Evolutionary conservation across 306 rosid genomes (phyloP).

Genomic region (Nissolia schottii): DNA sequence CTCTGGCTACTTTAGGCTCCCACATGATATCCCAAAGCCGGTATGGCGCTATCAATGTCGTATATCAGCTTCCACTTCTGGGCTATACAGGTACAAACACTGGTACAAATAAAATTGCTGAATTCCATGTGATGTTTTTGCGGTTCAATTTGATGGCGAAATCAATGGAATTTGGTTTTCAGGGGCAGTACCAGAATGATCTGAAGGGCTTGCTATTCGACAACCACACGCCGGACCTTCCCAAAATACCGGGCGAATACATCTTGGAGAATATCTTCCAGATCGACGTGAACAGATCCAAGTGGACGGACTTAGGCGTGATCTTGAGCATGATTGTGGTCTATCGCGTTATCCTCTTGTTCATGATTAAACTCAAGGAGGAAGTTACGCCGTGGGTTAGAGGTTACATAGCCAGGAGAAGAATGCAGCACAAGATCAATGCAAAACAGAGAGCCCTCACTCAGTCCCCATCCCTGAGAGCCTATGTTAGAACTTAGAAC

Average conservation of each 20-base stretch:
- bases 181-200: constrained; percentile 98
- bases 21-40: constrained; percentile 94
- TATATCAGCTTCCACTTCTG: constrained; percentile 96
- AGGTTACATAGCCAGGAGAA: constrained; percentile 84
- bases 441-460: constrained; percentile 62
- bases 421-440: constrained; percentile 70
- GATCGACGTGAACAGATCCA: constrained; percentile 66
- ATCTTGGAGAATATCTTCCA: constrained; percentile 67
- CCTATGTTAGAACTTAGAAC: constrained; percentile 21
- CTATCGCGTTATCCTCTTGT: constrained; percentile 71
- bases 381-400: constrained; percentile 91
- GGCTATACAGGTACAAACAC: constrained; percentile 79
- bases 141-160: neutral
- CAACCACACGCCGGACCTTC: constrained; percentile 49
- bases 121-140: neutral
- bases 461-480: constrained; percentile 85
- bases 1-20: constrained; percentile 96
- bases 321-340: constrained; percentile 72
- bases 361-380: constrained; percentile 81
- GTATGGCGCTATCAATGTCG: constrained; percentile 98
- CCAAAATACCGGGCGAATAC: constrained; percentile 79
- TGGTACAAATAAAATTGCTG: neutral
- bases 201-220: constrained; percentile 65
- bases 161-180: neutral
- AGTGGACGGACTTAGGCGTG: constrained; percentile 72